Percentiles rank a stretch among this genome's conserved stretches.
These are phyloP conservation scores for Parmales sp. DNA, from an alignment of 108 stramenopile species.

Conservation along the genomic window DNA sequence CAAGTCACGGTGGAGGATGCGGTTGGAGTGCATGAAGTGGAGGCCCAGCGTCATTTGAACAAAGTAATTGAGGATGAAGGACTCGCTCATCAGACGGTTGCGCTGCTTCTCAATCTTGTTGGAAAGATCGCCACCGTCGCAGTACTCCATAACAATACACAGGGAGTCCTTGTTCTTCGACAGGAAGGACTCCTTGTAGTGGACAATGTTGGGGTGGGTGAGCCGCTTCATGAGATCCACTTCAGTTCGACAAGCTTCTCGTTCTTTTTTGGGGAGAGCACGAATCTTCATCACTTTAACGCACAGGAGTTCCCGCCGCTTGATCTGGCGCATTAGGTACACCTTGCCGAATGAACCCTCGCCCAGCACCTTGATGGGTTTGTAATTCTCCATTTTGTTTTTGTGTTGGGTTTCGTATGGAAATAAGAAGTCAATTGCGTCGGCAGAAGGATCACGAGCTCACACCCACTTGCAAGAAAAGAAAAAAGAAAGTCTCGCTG, in stretches of 20 bases:
- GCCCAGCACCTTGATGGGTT: slow-evolving; percentile 41
- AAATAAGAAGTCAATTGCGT: too few species aligned
- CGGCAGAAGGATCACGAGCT: too few species aligned
- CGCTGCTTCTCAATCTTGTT: slow-evolving; percentile 11
- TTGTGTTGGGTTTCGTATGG: neutral
- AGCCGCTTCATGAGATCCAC: slow-evolving; percentile 34
- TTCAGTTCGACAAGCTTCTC: slow-evolving; percentile 30
- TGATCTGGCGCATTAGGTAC: slow-evolving; percentile 39
- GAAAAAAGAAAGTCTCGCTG: too few species aligned
- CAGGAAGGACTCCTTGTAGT: slow-evolving; percentile 30
- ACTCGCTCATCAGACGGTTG: slow-evolving; percentile 20
- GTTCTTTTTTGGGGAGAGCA: slow-evolving; percentile 42
- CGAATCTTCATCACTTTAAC: slow-evolving; percentile 35
- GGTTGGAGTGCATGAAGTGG: slow-evolving; percentile 35
- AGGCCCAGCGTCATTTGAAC: slow-evolving; percentile 37
- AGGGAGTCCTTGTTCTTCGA: slow-evolving; percentile 15
- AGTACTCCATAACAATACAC: slow-evolving; percentile 45
- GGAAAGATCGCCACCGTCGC: slow-evolving; percentile 41
- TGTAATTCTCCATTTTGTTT: slow-evolving; percentile 31
- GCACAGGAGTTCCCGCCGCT: slow-evolving; percentile 28
- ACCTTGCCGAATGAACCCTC: slow-evolving; percentile 60
- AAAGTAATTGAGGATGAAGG: slow-evolving; percentile 38
- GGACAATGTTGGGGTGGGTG: slow-evolving; percentile 52
- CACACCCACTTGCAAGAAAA: too few species aligned
- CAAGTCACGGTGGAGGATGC: slow-evolving; percentile 36